Evolutionary conservation across 768 basidiomycete genomes (phyloP), one percentile per base, ranked within the genome.

Genomic region (Suillus occidentalis): DNA sequence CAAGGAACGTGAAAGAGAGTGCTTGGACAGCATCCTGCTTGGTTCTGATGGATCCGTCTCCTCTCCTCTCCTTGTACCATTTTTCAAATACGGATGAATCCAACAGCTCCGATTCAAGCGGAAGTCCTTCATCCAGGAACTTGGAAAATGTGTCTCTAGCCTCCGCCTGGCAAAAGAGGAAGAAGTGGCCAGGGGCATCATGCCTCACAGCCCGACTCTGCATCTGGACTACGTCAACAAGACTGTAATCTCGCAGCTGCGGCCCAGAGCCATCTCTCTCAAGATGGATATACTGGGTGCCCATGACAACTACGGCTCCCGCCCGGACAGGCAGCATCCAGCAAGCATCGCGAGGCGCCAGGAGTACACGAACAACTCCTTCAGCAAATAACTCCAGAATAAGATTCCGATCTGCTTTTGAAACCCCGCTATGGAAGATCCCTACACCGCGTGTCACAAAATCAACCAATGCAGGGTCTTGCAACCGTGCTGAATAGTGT

Each of bases 271-370:
- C 82, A 62, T 79, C 81, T 43, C 73, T 76, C 47, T 82, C 79
- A 8, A 81, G 69, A 63, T 85, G 80, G 31, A 89, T 75, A 75
- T 93, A 97, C 75, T 99, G 97, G 4, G 96, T 94, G 20, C 94
- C 92, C 90, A 99, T 90, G 53, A 94, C 89, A 43, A 99, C 81
- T 18, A 99, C 96, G 7, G 85, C 85, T 8, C 85, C 83, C 1
- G 92, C 93, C 61, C 89, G 86, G 20, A 95, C 86, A 22, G 96
- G 95, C n/a, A 98, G 74, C 36, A 85, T 87, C 95, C 95, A 97
- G 73, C 92, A 94, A 16, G 89, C 82, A 49, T 96, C 94, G 43
- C 89, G 86, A 4, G 96, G 89, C 0, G 87, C 89, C 66, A 99
- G 80, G 34, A 99, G 80, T 14, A 95, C 90, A 8, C 89, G 87